phyloP scores from a whole-genome alignment of 225 moss, liverwort and hornwort genomes.

The Sphagnum tenellum region DNA sequence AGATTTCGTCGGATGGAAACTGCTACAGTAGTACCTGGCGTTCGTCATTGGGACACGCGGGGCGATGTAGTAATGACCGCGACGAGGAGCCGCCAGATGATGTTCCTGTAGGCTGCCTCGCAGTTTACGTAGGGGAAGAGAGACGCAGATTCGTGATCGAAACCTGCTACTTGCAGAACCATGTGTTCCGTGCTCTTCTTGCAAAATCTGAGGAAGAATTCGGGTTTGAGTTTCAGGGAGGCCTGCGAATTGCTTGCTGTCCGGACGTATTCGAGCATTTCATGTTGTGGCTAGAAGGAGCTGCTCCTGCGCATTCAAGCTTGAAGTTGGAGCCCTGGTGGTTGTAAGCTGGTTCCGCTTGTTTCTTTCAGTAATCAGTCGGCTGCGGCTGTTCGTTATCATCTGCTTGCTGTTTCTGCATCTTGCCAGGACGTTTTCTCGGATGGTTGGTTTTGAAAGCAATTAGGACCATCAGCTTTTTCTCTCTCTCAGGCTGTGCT shows the following conservation, averaged over 20 bases:
- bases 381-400: neutral
- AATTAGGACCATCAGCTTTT: too few species aligned
- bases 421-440: neutral
- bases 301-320: neutral
- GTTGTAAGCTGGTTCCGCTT: neutral
- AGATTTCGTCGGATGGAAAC: too few species aligned
- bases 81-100: slow-evolving; percentile 5
- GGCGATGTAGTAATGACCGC: too few species aligned
- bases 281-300: slow-evolving; percentile 16
- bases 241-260: slow-evolving; percentile 38
- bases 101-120: slow-evolving; percentile 32
- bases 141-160: slow-evolving; percentile 35
- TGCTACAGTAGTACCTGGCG: too few species aligned
- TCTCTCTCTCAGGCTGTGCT: too few species aligned
- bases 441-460: too few species aligned
- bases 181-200: slow-evolving; percentile 26
- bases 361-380: neutral
- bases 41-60: too few species aligned
- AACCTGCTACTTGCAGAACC: slow-evolving; percentile 38
- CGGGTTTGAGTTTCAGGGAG: slow-evolving; percentile 35
- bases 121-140: slow-evolving; percentile 42
- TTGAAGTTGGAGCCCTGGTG: neutral
- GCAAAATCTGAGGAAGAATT: slow-evolving; percentile 43
- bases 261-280: slow-evolving; percentile 46
- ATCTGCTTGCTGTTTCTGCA: neutral